Base-by-base conservation (phyloP, 306 rosid genomes). In the Vigna hirtella region DNA sequence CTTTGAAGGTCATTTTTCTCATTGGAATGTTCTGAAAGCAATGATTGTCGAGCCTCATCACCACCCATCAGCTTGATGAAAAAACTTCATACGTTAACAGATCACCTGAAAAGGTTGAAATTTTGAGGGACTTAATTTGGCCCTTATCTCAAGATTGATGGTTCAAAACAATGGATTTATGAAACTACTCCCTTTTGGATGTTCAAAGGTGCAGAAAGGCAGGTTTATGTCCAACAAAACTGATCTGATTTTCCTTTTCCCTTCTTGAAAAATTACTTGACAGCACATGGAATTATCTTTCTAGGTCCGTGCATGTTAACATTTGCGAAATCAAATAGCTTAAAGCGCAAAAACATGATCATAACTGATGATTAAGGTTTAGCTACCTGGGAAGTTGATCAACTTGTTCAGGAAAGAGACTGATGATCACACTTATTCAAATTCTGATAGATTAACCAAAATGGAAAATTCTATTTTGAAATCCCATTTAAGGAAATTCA, bases 1-100 rank as follows among this genome's bases (percentile, higher is more conserved):
- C 88, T 86, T 42, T 83, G 95, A 50, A 86, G 74, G 68, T 64
- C 80, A 58, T 22, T 85, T 36, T 79, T 89, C 77, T 90, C 88
- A 34, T 72, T 79, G 32, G 32, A 26, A 73, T 65, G 79, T 28
- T 78, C 83, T n/a, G 89, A 68, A 77, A 90, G 89, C 72, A 91
- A 81, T 77, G 90, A 70, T 81, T 84, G 77, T 76, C 73, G 78
- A 74, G 83, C 80, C 57, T 88, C 92, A 70, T 87, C 85, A 70
- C 18, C 80, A 50, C 70, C 90, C 97, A 90, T 93, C 82, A 86
- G 61, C 61, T 78, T 62, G 24, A 61, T 62, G 32, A 40, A 68
- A 22, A 45, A 36, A 28, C 73, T 56, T 73, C 85, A 73, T 81
- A 45, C 11, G 58, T 61, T 16, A 36, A 43, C 42, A 66, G 61